Conservation (phyloP, 192 early-diverging fungal genomes). For the Oehlia diaphana region DNA sequence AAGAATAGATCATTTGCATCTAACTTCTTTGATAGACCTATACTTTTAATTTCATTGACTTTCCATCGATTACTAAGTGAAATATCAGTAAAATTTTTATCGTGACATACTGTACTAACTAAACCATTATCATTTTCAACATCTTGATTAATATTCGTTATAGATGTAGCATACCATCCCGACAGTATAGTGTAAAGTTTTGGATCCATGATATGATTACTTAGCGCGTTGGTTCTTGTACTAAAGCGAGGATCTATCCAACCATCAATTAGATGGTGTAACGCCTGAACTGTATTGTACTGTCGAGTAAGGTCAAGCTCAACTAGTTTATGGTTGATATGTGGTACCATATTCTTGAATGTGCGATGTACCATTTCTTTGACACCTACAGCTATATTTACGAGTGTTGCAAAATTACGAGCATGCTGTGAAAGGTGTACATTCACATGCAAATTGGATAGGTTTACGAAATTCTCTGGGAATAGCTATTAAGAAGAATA, state of each 20-base stretch:
- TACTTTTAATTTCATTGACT: not conserved
- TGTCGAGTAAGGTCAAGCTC: not conserved
- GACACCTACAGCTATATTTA: not conserved
- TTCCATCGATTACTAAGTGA: not conserved
- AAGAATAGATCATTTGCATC: not conserved
- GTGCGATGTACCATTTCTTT: constrained; percentile 8
- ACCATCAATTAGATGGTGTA: not conserved
- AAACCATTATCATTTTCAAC: not conserved
- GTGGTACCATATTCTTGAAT: not conserved
- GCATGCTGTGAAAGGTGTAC: not conserved
- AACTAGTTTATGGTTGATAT: not conserved
- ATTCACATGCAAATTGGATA: not conserved
- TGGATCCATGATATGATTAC: not conserved
- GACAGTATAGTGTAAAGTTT: not conserved
- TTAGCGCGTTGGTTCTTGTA: not conserved
- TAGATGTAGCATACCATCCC: not conserved
- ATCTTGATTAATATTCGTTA: not conserved
- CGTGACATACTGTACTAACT: not conserved
- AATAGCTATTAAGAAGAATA: not conserved
- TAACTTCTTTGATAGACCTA: not conserved
- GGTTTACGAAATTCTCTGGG: not conserved
- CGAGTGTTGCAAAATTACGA: not conserved
- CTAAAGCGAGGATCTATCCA: not conserved
- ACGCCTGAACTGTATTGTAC: not conserved
- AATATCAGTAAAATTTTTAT: not conserved